phyloP scores from a whole-genome alignment of 1,139 yeast genomes.

The Lodderomyces orthopsilosis region DNA sequence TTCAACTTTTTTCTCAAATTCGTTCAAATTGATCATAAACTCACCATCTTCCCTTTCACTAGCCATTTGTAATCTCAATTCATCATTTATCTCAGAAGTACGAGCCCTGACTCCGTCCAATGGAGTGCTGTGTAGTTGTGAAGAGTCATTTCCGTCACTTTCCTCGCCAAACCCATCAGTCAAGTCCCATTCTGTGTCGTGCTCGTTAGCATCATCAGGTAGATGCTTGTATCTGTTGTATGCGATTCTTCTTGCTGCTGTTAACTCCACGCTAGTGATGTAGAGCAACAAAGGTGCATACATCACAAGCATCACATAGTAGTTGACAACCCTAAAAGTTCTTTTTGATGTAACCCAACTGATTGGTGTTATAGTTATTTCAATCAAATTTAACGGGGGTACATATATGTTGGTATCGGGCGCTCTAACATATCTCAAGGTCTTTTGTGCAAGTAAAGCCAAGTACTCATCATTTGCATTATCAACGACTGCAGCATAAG shows the following conservation, averaged over 20 bases:
- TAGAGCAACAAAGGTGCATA: conserved; percentile 66
- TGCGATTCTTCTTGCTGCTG: conserved; percentile 63
- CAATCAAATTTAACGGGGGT: conserved; percentile 81
- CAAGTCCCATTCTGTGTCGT: conserved; percentile 78
- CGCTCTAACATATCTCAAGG: conserved; percentile 79
- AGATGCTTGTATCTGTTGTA: conserved; percentile 67
- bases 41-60: conserved; percentile 77
- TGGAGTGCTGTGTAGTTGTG: conserved; percentile 24
- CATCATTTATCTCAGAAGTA: conserved; percentile 34
- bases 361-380: conserved; percentile 44
- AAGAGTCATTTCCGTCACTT: conserved; percentile 15
- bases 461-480: conserved; percentile 72
- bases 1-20: conserved; percentile 51
- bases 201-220: conserved; percentile 79
- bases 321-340: conserved; percentile 38
- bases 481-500: conserved; percentile 76
- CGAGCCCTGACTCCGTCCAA: conserved; percentile 30
- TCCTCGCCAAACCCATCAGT: conserved; percentile 63
- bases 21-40: conserved; percentile 47
- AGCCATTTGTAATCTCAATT: conserved; percentile 48
- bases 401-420: conserved; percentile 85
- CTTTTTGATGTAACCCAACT: conserved; percentile 25
- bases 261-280: conserved; percentile 62
- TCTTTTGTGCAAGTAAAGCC: conserved; percentile 82
- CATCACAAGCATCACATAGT: conserved; percentile 57